phyloP scores from a whole-genome alignment of 2,329 filamentous ascomycete species.

The Aspergillus costaricaensis region DNA sequence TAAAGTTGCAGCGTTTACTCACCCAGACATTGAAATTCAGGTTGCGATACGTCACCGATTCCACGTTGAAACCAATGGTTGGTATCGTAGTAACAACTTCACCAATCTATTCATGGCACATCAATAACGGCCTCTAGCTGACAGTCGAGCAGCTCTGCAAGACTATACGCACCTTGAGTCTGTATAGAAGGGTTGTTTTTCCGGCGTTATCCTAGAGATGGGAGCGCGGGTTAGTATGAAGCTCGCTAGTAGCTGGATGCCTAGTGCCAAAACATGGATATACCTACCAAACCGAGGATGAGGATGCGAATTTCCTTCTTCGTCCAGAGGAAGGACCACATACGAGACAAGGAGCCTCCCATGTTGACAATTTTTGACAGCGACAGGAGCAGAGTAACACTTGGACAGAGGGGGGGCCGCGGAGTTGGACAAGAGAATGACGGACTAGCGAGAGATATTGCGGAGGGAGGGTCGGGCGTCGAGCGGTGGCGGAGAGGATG shows the following conservation, averaged over 20 bases:
- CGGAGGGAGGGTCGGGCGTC: background rate
- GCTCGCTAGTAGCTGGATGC: slow-evolving; percentile 11
- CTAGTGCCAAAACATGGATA: slow-evolving; percentile 13
- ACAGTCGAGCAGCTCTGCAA: background rate
- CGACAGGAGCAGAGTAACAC: slow-evolving; percentile 5
- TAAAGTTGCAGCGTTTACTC: slow-evolving; percentile 39
- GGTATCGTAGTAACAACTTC: slow-evolving; percentile 99
- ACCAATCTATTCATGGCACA: slow-evolving; percentile 67
- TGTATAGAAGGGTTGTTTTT: slow-evolving; percentile 95
- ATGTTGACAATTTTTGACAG: slow-evolving; percentile 40
- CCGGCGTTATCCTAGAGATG: slow-evolving; percentile 83
- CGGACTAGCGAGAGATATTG: background rate
- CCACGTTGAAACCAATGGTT: slow-evolving; percentile 98
- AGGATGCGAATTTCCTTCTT: slow-evolving; percentile 99
- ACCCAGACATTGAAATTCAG: slow-evolving; percentile 99
- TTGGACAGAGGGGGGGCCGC: slow-evolving; percentile 3
- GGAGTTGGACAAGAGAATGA: slow-evolving; percentile 1
- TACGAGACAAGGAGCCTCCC: slow-evolving; percentile 59
- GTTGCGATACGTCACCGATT: slow-evolving; percentile 97
- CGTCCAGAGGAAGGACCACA: slow-evolving; percentile 75
- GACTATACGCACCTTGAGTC: slow-evolving; percentile 71
- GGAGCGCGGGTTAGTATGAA: slow-evolving; percentile 18
- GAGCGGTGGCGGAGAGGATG: slow-evolving; percentile 7
- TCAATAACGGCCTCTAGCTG: slow-evolving; percentile 1
- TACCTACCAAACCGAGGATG: slow-evolving; percentile 83